A percentile compares a stretch with the other conserved stretches of the same genome.
These are phyloP conservation scores for Eragrostis nindensis DNA, from an alignment of 176 grass and related monocot genomes.

Conservation along the genomic window DNA sequence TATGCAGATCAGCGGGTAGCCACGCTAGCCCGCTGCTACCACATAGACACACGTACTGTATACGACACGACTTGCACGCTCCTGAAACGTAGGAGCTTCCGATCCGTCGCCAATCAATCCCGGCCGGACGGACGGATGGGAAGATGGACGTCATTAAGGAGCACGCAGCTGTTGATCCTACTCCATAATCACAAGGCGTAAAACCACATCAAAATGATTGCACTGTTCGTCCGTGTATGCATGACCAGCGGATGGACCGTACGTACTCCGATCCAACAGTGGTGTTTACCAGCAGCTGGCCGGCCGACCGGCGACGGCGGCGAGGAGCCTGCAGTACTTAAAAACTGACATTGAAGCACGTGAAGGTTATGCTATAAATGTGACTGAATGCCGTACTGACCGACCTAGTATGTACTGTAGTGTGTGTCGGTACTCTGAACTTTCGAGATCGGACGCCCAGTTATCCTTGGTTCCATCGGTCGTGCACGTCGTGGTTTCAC, in stretches of 20 bases:
- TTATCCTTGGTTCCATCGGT: too few relatives aligned
- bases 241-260: background rate
- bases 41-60: background rate
- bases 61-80: constrained; percentile 29
- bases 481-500: too few relatives aligned
- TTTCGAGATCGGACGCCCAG: too few relatives aligned
- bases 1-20: too few relatives aligned
- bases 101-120: constrained; percentile 40
- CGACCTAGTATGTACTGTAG: too few relatives aligned
- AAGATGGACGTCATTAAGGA: constrained; percentile 26
- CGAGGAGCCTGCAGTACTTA: background rate
- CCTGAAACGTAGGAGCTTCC: background rate
- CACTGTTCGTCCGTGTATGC: background rate
- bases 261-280: background rate
- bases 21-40: background rate
- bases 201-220: background rate
- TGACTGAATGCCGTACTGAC: too few relatives aligned
- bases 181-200: background rate
- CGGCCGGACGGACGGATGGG: constrained; percentile 45
- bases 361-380: too few relatives aligned
- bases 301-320: background rate
- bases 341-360: too few relatives aligned
- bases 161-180: background rate
- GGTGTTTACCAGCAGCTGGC: background rate
- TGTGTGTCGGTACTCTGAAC: too few relatives aligned